Evolutionary conservation across 176 grass and related monocot species (phyloP), one percentile per base, ranked within the genome.

Genomic region (Oryza meridionalis): DNA sequence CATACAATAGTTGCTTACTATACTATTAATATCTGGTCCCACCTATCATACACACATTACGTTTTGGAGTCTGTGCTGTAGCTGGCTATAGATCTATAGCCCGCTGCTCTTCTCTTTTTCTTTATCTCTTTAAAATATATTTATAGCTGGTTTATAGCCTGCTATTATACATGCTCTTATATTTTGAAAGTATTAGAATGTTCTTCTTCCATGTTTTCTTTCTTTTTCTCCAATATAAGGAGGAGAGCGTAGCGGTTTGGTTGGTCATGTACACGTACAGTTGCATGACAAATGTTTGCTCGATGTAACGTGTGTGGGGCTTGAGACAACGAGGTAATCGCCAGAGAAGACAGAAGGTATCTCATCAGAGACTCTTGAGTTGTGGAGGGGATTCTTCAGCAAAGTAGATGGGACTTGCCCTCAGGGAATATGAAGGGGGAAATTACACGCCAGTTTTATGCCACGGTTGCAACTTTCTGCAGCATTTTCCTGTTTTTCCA

Each of bases 351-450:
- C 81, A 53, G 11, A 67, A 8, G 72, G 44, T 67, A 45, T 26
- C 50, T 33, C 5, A 51, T 51, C 49, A 51, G 49, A 17, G 14
- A 17, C 49, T 51, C 49, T 51, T 17, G 21, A 26, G 62, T 29
- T 46, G 72, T 51, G 63, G 81, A 5, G 47, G 81, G 35, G 61
- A 66, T 67, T 84, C 71, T 53, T 75, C 61, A 38, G 4, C 59
- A 75, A 75, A 75, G 81, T 22, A n/a, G 62, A 76, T 64, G 61
- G 70, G 81, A 44, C 53, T 71, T 44, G 53, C 43, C 35, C 4
- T 50, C 32, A 19, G 33, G 3, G 9, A 19, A 21, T 5, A 59
- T 62, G 62, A 61, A 4, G 32, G 11, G 21, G 29, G 21, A 4
- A 70, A 33, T 55, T 55, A 49, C 13, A 13, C 13, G 1, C 13